A percentile compares a stretch with the other conserved stretches of the same genome.
Evolutionary conservation across 2,329 filamentous ascomycete species (phyloP).

Genomic region (Diplodia intermedia): DNA sequence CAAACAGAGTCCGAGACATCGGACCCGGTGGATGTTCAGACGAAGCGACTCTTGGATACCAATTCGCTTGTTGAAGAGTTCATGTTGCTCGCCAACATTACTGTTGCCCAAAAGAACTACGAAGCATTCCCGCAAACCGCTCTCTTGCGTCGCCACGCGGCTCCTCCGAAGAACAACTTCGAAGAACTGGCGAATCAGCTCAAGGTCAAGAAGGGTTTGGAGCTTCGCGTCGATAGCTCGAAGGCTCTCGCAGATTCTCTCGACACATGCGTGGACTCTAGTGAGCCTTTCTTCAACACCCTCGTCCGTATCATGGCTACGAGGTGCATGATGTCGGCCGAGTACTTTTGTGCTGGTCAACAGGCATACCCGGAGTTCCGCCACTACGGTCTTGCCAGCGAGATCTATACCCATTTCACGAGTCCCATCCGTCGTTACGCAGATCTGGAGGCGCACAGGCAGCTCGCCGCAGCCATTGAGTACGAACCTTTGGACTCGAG

Average conservation of each 20-base stretch:
- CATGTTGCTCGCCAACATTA: conserved; percentile 98
- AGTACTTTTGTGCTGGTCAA: conserved; percentile 96
- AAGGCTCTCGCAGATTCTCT: conserved; percentile 93
- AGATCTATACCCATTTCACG: conserved; percentile 99
- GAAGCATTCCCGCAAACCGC: conserved; percentile 93
- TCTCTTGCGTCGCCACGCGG: conserved; percentile 87
- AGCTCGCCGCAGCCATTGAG: conserved; percentile 92
- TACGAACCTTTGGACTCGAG: conserved; percentile 87
- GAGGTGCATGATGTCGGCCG: conserved; percentile 98
- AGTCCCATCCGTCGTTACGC: conserved; percentile 96
- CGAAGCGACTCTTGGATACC: conserved; percentile 90
- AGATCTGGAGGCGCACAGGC: conserved; percentile 92
- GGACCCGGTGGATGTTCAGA: conserved; percentile 94
- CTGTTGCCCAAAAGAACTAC: conserved; percentile 89
- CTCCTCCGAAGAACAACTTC: conserved; percentile 95
- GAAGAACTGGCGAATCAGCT: conserved; percentile 92
- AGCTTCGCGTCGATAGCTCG: conserved; percentile 83
- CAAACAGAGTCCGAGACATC: conserved; percentile 95
- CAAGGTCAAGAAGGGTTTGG: conserved; percentile 81
- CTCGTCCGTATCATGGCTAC: conserved; percentile 97
- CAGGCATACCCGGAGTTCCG: conserved; percentile 93
- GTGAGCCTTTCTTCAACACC: conserved; percentile 97
- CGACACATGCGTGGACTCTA: conserved; percentile 78
- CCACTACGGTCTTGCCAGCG: conserved; percentile 93
- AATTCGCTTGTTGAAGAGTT: conserved; percentile 99